Conservation (phyloP, 2,329 filamentous ascomycete genomes). For the Seiridium cupressi region DNA sequence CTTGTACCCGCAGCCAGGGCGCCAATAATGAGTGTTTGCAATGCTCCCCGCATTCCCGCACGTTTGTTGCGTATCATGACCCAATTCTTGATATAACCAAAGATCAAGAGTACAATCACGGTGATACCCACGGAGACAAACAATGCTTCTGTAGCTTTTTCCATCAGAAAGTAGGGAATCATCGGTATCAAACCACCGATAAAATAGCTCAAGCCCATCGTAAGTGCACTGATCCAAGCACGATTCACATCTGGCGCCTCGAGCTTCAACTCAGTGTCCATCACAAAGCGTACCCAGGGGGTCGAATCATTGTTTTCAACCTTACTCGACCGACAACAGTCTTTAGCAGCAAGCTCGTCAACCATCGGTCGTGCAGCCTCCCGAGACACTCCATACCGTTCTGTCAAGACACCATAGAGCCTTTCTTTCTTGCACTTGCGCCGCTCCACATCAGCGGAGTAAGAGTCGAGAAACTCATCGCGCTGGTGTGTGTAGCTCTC, state of each 20-base stretch:
- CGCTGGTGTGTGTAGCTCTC: conserved; percentile 14
- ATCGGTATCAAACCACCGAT: conserved; percentile 55
- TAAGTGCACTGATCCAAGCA: conserved; percentile 44
- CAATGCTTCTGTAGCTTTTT: conserved; percentile 33
- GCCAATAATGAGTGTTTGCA: conserved; percentile 65
- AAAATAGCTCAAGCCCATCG: conserved; percentile 55
- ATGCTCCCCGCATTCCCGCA: conserved; percentile 56
- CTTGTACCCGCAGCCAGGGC: conserved; percentile 65
- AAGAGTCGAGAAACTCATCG: background rate
- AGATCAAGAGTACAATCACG: conserved; percentile 40
- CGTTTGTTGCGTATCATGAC: conserved; percentile 49
- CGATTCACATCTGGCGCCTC: conserved; percentile 25
- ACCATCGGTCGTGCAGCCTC: conserved; percentile 29
- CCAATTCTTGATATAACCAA: conserved; percentile 43
- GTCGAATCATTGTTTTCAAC: conserved; percentile 16
- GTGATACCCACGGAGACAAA: conserved; percentile 42
- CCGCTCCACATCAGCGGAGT: background rate
- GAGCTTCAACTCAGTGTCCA: conserved; percentile 30
- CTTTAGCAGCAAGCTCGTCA: conserved; percentile 19
- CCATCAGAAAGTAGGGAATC: conserved; percentile 48
- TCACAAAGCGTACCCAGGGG: conserved; percentile 35
- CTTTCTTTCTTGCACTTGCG: conserved; percentile 12
- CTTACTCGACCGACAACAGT: background rate
- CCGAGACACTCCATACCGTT: conserved; percentile 28
- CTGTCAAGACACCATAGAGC: conserved; percentile 16